phyloP scores from a whole-genome alignment of 1,139 yeast species.

The Saccharomyces pastorianus region DNA sequence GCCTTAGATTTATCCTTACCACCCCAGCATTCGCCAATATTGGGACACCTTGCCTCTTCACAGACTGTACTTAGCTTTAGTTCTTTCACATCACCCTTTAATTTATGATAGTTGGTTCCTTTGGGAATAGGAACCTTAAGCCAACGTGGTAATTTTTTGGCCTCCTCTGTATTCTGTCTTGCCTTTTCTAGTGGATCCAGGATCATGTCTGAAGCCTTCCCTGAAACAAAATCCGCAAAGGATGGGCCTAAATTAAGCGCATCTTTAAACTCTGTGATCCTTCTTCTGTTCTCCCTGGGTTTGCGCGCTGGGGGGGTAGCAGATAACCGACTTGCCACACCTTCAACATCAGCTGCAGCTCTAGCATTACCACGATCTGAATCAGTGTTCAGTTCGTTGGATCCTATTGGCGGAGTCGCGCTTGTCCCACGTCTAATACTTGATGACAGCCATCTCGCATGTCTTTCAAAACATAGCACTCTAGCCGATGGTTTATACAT shows the following conservation, averaged over 20 bases:
- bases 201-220: slow-evolving; percentile 60
- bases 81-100: slow-evolving; percentile 82
- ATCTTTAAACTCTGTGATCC: slow-evolving; percentile 60
- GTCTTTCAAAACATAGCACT: not conserved
- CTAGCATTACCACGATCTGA: not conserved
- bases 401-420: not conserved
- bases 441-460: not conserved
- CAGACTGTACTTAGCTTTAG: slow-evolving; percentile 89
- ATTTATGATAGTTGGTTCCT: slow-evolving; percentile 70
- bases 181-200: slow-evolving; percentile 68
- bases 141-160: slow-evolving; percentile 69
- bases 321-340: not conserved
- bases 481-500: not conserved
- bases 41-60: slow-evolving; percentile 97
- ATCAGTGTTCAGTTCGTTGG: not conserved
- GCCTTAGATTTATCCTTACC: slow-evolving; percentile 87
- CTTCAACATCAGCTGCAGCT: not conserved
- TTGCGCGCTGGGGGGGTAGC: not conserved
- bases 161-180: slow-evolving; percentile 37
- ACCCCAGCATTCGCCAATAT: slow-evolving; percentile 99
- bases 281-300: slow-evolving; percentile 33
- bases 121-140: slow-evolving; percentile 93
- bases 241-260: slow-evolving; percentile 79
- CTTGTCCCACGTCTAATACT: not conserved
- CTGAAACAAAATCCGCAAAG: slow-evolving; percentile 81